Evolutionary conservation across 345 rosid species (phyloP), one percentile per base, ranked within the genome.

Genomic region (Sonneratia caseolaris): DNA sequence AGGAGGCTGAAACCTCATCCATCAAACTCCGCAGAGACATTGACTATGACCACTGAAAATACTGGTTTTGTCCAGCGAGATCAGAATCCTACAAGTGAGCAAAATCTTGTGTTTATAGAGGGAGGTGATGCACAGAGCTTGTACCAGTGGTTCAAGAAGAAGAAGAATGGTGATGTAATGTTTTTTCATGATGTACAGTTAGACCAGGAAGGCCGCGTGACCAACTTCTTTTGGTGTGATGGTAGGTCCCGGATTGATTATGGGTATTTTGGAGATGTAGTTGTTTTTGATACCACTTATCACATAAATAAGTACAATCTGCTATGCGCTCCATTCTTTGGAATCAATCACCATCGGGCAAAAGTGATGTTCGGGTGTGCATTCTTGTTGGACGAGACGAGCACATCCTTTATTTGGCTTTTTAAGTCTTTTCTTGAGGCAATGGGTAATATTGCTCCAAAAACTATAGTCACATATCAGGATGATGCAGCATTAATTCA

Each of bases 181-280:
- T 36, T 68, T 53, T 73, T 45, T 27, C 57, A 73, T 56, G 24
- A 0, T 22, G 59, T 73, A 47, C 56, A 68, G 43, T 37, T 40
- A 24, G 66, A 66, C 32, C 27, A 68, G 48, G 72, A 73, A 42
- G 55, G 57, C 7, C 59, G 71, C 15, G 56, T 49, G 65, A 67
- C 76, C 37, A 73, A 73, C 65, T 68, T 64, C 56, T 72, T 72
- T 32, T 5, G 68, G 76, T 67, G 22, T 56, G 66, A 73, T 7
- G 16, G 49, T 67, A 43, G 32, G 45, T 73, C 51, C n/a, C 55
- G 59, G 56, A n/a, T 36, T 5, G 72, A 68, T 11, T 57, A 74
- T 43, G 72, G 61, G 24, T 56, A 62, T 45, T 74, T 68, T 45
- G 68, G 68, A 68, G 61, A 74, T 35, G 71, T 74, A 22, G 35